A percentile compares a stretch with the other conserved stretches of the same genome.
Conservation (phyloP, 192 early-diverging fungal genomes). For the Backusella macrospora region DNA sequence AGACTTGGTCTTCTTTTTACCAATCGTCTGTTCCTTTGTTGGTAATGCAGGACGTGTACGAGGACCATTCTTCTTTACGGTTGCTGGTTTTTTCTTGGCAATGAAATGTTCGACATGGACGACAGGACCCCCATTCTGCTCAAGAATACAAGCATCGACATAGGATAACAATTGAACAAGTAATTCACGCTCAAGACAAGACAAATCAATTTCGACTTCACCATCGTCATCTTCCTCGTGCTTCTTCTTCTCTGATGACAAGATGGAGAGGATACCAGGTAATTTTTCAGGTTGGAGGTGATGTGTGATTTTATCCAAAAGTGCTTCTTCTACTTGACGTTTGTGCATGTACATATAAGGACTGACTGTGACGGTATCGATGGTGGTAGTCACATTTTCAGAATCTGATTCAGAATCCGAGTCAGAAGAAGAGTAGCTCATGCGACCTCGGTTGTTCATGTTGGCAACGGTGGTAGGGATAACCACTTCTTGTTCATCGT, state of each 20-base stretch:
- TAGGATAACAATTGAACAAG: conserved; percentile 36
- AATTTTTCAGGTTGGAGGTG: conserved; percentile 37
- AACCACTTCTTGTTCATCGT: conserved; percentile 12
- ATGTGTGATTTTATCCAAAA: conserved; percentile 36
- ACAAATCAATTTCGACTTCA: conserved; percentile 42
- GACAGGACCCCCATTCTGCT: conserved; percentile 37
- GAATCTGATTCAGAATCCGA: conserved; percentile 34
- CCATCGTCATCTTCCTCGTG: conserved; percentile 23
- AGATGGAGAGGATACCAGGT: conserved; percentile 38
- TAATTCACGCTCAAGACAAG: conserved; percentile 38
- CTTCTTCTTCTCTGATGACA: conserved; percentile 25
- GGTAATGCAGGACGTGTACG: conserved; percentile 27
- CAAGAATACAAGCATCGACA: conserved; percentile 40
- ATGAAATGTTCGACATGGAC: conserved; percentile 31
- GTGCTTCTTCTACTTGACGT: conserved; percentile 38
- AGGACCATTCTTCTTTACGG: conserved; percentile 11
- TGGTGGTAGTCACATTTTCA: background rate
- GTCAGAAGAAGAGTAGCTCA: conserved; percentile 18
- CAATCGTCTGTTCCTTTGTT: background rate
- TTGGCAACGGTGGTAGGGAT: conserved; percentile 24
- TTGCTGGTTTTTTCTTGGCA: background rate
- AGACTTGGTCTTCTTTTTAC: background rate
- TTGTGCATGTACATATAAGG: conserved; percentile 33
- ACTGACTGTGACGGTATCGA: background rate
- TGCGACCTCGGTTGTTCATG: background rate